phyloP scores from a whole-genome alignment of 192 early-diverging fungal species.

The Linnemannia zychae region DNA sequence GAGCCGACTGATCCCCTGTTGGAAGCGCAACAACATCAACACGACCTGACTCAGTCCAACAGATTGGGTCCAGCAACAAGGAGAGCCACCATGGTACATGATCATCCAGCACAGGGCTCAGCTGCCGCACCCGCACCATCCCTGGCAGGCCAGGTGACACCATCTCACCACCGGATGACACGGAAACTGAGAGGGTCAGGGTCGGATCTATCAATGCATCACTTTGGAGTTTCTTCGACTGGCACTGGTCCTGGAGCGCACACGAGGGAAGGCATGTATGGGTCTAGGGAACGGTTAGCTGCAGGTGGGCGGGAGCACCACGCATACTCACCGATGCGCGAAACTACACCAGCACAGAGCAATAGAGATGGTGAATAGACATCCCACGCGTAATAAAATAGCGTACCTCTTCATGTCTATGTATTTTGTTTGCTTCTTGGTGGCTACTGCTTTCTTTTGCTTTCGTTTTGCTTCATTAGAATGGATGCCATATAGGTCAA shows the following conservation, averaged over 20 bases:
- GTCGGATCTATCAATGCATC: conserved; percentile 44
- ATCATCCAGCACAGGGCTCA: conserved; percentile 36
- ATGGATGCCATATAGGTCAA: too few relatives aligned
- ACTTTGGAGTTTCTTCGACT: conserved; percentile 17
- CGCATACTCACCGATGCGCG: conserved; percentile 50
- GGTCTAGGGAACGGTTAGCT: conserved; percentile 42
- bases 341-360: conserved; percentile 44
- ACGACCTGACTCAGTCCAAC: conserved; percentile 17
- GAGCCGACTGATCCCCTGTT: conserved; percentile 60
- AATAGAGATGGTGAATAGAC: conserved; percentile 49
- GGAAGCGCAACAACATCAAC: conserved; percentile 33
- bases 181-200: conserved; percentile 47
- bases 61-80: conserved; percentile 42
- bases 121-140: conserved; percentile 7
- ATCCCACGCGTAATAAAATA: neutral
- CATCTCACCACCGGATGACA: conserved; percentile 28
- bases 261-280: conserved; percentile 22
- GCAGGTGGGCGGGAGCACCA: conserved; percentile 21
- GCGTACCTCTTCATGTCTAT: neutral
- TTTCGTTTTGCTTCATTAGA: neutral
- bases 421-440: neutral
- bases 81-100: conserved; percentile 50
- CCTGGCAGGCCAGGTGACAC: conserved; percentile 48
- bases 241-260: neutral
- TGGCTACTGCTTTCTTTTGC: neutral